A percentile compares a stretch with the other conserved stretches of the same genome.
phyloP scores from a whole-genome alignment of 1,284 basidiomycete genomes.

The Schizopora paradoxa region DNA sequence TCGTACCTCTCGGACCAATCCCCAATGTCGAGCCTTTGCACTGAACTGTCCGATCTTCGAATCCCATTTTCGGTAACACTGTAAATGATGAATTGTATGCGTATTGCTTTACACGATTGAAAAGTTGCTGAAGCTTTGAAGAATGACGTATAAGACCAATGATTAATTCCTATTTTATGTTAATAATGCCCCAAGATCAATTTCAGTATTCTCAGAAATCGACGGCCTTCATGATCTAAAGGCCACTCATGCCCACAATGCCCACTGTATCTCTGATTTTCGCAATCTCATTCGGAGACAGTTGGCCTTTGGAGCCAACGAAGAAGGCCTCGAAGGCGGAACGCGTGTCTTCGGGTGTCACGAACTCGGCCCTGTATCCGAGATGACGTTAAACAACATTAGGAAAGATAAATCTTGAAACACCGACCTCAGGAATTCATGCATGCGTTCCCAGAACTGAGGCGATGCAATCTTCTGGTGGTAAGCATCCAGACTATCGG shows the following conservation, averaged over 20 bases:
- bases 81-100: too few relatives aligned
- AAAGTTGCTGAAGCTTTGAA: too few relatives aligned
- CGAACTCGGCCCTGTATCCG: conserved; percentile 48
- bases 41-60: not conserved
- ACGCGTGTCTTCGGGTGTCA: conserved; percentile 46
- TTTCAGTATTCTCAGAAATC: too few relatives aligned
- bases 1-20: conserved; percentile 42
- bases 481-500: conserved; percentile 55
- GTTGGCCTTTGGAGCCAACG: conserved; percentile 59
- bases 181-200: too few relatives aligned
- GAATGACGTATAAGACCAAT: too few relatives aligned
- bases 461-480: conserved; percentile 66
- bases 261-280: conserved; percentile 74
- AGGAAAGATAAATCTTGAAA: not conserved
- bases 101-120: too few relatives aligned
- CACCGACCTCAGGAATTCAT: conserved; percentile 57
- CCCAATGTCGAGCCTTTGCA: conserved; percentile 36
- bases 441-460: conserved; percentile 69
- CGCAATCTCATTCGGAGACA: conserved; percentile 71
- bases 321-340: conserved; percentile 73
- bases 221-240: conserved; percentile 40
- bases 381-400: conserved; percentile 1
- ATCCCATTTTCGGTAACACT: too few relatives aligned
- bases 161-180: too few relatives aligned
- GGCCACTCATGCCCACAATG: conserved; percentile 74